Conservation (phyloP, 192 early-diverging fungal species). For the Coemansia sp. region DNA sequence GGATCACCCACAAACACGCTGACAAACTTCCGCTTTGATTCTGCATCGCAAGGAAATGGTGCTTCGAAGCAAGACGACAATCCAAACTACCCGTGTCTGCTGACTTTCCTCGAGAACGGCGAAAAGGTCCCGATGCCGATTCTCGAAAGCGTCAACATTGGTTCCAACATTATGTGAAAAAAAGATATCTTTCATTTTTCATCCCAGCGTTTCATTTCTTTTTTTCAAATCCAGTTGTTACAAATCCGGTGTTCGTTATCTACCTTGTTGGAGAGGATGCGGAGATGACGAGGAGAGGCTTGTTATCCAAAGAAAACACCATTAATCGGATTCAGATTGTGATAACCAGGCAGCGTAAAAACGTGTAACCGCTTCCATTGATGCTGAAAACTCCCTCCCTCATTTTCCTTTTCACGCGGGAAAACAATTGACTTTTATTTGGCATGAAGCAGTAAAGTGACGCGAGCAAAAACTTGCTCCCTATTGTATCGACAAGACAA, state of each 20-base stretch:
- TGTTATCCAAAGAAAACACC: too few relatives aligned
- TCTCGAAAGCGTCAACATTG: conserved; percentile 49
- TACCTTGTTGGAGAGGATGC: background rate
- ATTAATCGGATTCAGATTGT: too few relatives aligned
- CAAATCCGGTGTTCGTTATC: background rate
- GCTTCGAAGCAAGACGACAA: background rate
- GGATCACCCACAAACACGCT: conserved; percentile 49
- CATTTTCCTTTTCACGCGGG: too few relatives aligned
- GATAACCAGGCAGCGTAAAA: too few relatives aligned
- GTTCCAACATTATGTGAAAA: conserved; percentile 28
- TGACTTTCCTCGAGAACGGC: conserved; percentile 49
- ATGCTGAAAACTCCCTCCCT: too few relatives aligned
- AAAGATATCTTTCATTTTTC: background rate
- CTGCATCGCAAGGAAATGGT: background rate
- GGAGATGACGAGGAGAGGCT: background rate
- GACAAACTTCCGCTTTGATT: conserved; percentile 43
- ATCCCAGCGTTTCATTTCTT: background rate
- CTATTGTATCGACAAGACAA: too few relatives aligned
- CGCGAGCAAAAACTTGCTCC: too few relatives aligned
- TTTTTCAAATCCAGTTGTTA: background rate
- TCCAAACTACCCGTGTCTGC: conserved; percentile 38
- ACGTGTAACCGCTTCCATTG: too few relatives aligned
- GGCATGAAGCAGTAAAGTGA: too few relatives aligned
- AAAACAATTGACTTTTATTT: too few relatives aligned
- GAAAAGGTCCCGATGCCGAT: conserved; percentile 44